phyloP scores from a whole-genome alignment of 2,329 filamentous ascomycete genomes.

The Gnomoniopsis smithogilvyi region DNA sequence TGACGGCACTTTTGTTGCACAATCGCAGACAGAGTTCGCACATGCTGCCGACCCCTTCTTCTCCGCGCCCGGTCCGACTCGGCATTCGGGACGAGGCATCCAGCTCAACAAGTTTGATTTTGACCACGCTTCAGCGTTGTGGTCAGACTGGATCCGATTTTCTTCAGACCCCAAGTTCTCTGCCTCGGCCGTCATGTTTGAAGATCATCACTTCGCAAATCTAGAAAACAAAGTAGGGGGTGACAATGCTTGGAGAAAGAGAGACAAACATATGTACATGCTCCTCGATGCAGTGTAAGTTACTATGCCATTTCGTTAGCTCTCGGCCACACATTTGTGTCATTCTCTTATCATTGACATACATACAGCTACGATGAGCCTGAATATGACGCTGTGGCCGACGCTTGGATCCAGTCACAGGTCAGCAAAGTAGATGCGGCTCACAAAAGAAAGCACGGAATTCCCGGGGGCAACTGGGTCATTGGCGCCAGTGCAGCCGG shows the following conservation, averaged over 20 bases:
- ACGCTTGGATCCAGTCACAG: not conserved
- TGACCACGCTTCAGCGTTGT: not conserved
- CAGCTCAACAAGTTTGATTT: not conserved
- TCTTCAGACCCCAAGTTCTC: not conserved
- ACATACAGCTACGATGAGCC: not conserved
- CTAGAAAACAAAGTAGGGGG: conserved; percentile 1
- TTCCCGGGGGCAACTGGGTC: not conserved
- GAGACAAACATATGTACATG: conserved; percentile 4
- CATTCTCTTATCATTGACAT: not conserved
- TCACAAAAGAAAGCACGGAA: not conserved
- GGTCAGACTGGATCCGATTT: not conserved
- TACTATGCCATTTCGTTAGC: not conserved
- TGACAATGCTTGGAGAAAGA: conserved; percentile 1
- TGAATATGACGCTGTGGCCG: not conserved
- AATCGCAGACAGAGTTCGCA: not conserved
- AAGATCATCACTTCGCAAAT: not conserved
- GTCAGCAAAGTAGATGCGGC: not conserved
- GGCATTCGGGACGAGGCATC: not conserved
- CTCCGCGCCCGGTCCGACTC: not conserved
- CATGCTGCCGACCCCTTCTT: not conserved
- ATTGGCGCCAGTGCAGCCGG: not conserved
- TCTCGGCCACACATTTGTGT: not conserved
- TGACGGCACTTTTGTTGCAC: not conserved
- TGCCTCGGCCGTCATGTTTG: not conserved
- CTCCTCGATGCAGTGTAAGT: not conserved